Evolutionary conservation across 495 filamentous ascomycete genomes (phyloP).

Genomic region (Penicillium malachiteum): DNA sequence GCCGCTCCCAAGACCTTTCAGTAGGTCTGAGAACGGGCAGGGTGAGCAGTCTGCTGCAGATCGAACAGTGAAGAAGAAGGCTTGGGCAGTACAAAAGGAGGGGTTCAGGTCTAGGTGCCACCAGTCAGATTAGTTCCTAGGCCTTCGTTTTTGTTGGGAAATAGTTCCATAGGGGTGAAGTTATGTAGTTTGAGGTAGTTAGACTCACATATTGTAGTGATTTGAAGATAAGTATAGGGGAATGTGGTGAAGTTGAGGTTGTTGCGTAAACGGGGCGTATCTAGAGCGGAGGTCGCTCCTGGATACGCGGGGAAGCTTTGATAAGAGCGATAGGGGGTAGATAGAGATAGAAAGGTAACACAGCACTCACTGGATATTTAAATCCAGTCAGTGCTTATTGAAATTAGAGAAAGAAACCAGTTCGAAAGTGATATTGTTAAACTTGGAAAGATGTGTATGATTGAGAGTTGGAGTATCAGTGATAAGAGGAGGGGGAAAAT

Average conservation of each 20-base stretch:
- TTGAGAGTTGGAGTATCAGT: background rate
- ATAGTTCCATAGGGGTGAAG: background rate
- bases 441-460: too few relatives aligned
- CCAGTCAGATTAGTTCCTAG: background rate
- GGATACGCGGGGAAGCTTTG: slow-evolving; percentile 32
- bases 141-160: background rate
- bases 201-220: background rate
- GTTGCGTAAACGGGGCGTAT: slow-evolving; percentile 11
- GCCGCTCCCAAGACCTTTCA: slow-evolving; percentile 38
- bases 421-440: background rate
- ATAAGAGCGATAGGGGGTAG: slow-evolving; percentile 23
- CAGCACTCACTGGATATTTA: slow-evolving; percentile 15
- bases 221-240: background rate
- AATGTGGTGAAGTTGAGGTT: background rate
- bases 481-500: slow-evolving; percentile 12
- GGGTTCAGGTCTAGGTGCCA: slow-evolving; percentile 1
- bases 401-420: background rate
- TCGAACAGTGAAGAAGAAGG: slow-evolving; percentile 6
- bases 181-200: background rate
- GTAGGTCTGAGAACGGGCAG: slow-evolving; percentile 41
- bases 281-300: slow-evolving; percentile 25
- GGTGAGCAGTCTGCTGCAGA: slow-evolving; percentile 7
- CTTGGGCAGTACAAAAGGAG: slow-evolving; percentile 11
- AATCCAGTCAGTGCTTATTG: slow-evolving; percentile 1
- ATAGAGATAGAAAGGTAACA: background rate